These are phyloP conservation scores for Gastrolobium villosum DNA, from an alignment of 306 rosid species.

Conservation along the genomic window DNA sequence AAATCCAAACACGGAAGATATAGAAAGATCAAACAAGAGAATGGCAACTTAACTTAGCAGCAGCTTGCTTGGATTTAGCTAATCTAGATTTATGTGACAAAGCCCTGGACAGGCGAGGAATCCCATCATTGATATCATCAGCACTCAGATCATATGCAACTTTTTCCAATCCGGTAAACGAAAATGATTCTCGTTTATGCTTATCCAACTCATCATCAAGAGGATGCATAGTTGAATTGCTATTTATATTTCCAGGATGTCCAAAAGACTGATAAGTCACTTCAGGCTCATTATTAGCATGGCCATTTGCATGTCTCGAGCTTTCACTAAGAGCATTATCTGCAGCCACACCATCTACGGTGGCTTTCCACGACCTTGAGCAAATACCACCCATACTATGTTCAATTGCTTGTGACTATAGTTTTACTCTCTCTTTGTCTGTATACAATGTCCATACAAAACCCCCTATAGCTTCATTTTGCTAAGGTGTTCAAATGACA, in stretches of 20 bases:
- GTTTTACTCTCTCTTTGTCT: constrained; percentile 39
- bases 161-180: constrained; percentile 61
- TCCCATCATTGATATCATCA: constrained; percentile 88
- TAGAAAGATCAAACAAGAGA: constrained; percentile 41
- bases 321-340: constrained; percentile 65
- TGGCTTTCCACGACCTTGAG: constrained; percentile 78
- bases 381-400: constrained; percentile 91
- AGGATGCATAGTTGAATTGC: constrained; percentile 56
- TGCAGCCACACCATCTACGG: constrained; percentile 64
- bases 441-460: constrained; percentile 62
- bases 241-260: constrained; percentile 56
- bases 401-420: constrained; percentile 43
- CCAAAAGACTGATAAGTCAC: constrained; percentile 57
- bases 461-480: constrained; percentile 38
- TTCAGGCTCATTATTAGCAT: constrained; percentile 59
- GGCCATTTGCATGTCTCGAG: constrained; percentile 71
- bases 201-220: constrained; percentile 62
- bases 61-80: constrained; percentile 77
- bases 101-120: constrained; percentile 80
- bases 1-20: constrained; percentile 30
- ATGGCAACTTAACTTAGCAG: constrained; percentile 70
- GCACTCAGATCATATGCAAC: constrained; percentile 58
- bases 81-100: constrained; percentile 81
- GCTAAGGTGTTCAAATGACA: constrained; percentile 16
- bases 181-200: constrained; percentile 71